Conservation (phyloP, 345 rosid species). For the Carallia pectinifolia region DNA sequence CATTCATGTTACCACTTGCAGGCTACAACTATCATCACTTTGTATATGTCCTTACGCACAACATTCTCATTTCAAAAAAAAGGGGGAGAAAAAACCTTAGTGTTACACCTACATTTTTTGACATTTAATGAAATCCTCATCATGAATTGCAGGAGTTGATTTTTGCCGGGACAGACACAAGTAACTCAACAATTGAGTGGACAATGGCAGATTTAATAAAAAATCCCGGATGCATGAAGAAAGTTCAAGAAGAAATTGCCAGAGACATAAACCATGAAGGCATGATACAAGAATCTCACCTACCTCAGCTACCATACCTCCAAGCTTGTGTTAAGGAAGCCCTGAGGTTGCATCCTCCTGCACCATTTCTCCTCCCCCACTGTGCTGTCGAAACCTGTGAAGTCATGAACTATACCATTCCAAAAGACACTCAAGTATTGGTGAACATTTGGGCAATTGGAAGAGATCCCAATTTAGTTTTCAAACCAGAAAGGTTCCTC, state of each 20-base stretch:
- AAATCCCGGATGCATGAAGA: conserved; percentile 12
- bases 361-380: conserved; percentile 26
- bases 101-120: neutral
- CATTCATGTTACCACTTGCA: no score
- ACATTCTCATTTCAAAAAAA: no score
- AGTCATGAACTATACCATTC: conserved; percentile 26
- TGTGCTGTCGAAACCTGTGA: conserved; percentile 9
- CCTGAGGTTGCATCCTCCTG: conserved; percentile 33
- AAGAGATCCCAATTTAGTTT: conserved; percentile 20
- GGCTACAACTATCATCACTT: no score
- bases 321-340: conserved; percentile 25
- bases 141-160: conserved; percentile 17
- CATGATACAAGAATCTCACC: conserved; percentile 11
- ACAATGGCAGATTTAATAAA: conserved; percentile 25
- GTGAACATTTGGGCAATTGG: conserved; percentile 30
- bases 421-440: conserved; percentile 20
- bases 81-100: no score
- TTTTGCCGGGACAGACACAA: conserved; percentile 20
- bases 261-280: neutral
- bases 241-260: conserved; percentile 14
- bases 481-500: conserved; percentile 26
- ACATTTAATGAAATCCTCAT: neutral
- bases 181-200: conserved; percentile 24
- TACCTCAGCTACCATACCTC: conserved; percentile 16
- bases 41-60: no score